phyloP scores from a whole-genome alignment of 2,329 filamentous ascomycete species.

The Fusarium sp. region DNA sequence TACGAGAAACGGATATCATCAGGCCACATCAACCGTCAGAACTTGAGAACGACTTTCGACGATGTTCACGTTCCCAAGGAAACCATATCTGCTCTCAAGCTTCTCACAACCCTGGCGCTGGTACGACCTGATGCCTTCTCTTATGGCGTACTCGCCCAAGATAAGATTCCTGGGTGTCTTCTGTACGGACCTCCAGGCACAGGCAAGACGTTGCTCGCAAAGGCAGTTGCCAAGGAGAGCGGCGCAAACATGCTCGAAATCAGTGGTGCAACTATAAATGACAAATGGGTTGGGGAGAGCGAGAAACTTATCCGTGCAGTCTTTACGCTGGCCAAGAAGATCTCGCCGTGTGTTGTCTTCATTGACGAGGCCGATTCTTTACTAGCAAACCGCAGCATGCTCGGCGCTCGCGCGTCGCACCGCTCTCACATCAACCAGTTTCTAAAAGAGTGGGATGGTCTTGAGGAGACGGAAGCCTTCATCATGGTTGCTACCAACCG shows the following conservation, averaged over 20 bases:
- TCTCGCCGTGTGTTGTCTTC: slow-evolving; percentile 93
- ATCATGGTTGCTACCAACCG: slow-evolving; percentile 98
- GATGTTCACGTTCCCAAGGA: slow-evolving; percentile 86
- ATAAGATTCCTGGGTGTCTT: slow-evolving; percentile 89
- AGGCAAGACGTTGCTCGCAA: slow-evolving; percentile 76
- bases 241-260: slow-evolving; percentile 84
- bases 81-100: slow-evolving; percentile 87
- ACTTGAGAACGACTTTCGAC: slow-evolving; percentile 86
- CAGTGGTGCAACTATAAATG: slow-evolving; percentile 89
- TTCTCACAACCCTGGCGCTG: slow-evolving; percentile 87
- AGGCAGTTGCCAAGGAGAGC: slow-evolving; percentile 74
- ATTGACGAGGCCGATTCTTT: slow-evolving; percentile 97
- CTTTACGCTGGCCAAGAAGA: slow-evolving; percentile 89
- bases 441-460: slow-evolving; percentile 94
- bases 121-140: slow-evolving; percentile 93
- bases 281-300: slow-evolving; percentile 95
- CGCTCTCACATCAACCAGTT: slow-evolving; percentile 97
- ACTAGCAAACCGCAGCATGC: slow-evolving; percentile 78
- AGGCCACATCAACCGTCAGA: slow-evolving; percentile 83
- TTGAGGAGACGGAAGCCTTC: slow-evolving; percentile 84
- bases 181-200: slow-evolving; percentile 90
- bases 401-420: slow-evolving; percentile 74
- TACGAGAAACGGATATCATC: slow-evolving; percentile 86
- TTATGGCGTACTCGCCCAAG: slow-evolving; percentile 90
- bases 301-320: slow-evolving; percentile 96